Percentiles rank a stretch among this genome's conserved stretches.
These are phyloP conservation scores for Phaseolus lunatus DNA, from an alignment of 306 rosid genomes.

Conservation along the genomic window DNA sequence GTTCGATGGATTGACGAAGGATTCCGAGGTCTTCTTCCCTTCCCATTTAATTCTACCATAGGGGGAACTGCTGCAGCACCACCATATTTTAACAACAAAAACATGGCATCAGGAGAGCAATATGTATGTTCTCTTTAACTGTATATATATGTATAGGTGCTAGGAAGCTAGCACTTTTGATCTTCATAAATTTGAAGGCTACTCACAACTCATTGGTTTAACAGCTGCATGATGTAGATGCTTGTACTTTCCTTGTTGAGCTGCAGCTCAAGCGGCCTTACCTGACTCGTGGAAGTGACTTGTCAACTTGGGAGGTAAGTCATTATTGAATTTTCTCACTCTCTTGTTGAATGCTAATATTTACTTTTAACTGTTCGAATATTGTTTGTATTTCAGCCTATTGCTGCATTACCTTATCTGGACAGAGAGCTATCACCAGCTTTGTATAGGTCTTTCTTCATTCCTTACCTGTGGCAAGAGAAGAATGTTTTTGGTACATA, in stretches of 20 bases:
- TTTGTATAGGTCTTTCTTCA: slow-evolving; percentile 84
- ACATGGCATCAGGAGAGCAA: slow-evolving; percentile 82
- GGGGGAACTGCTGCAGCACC: slow-evolving; percentile 98
- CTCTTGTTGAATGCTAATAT: slow-evolving; percentile 8
- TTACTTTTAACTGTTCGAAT: not conserved
- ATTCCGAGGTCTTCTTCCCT: slow-evolving; percentile 91
- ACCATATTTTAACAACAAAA: slow-evolving; percentile 78
- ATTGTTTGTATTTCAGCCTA: slow-evolving; percentile 54
- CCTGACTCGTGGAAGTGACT: slow-evolving; percentile 81
- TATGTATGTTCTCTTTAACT: slow-evolving; percentile 57
- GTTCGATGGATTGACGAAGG: slow-evolving; percentile 97
- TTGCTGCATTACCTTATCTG: slow-evolving; percentile 85
- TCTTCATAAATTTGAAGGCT: slow-evolving; percentile 6
- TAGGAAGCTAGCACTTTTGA: slow-evolving; percentile 2
- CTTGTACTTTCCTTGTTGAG: slow-evolving; percentile 92
- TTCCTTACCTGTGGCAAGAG: slow-evolving; percentile 88
- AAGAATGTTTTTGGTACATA: slow-evolving; percentile 93
- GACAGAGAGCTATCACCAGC: slow-evolving; percentile 95
- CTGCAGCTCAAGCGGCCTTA: slow-evolving; percentile 88
- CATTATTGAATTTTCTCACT: slow-evolving; percentile 11
- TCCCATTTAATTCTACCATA: slow-evolving; percentile 83
- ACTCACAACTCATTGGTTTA: slow-evolving; percentile 39
- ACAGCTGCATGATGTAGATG: slow-evolving; percentile 77
- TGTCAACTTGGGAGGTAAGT: slow-evolving; percentile 86
- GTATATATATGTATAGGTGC: not conserved